Evolutionary conservation across 169 alveolate genomes (phyloP), one percentile per base, ranked within the genome.

Genomic region (Toxoplasma gondii): DNA sequence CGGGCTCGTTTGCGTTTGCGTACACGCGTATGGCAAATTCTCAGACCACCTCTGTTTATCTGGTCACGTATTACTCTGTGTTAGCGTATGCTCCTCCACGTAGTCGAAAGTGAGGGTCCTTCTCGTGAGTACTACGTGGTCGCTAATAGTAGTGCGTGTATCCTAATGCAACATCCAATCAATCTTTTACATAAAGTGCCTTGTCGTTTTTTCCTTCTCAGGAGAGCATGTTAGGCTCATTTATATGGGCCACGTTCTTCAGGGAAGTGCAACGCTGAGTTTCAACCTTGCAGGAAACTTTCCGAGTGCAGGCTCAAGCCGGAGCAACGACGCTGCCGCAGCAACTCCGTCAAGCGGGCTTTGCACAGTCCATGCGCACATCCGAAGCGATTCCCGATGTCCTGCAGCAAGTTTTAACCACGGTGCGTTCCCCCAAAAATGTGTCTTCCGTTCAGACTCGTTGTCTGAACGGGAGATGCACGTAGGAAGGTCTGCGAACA

Each of bases 171-270:
- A 49, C 12, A 12, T 49, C 22, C 58, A 49, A 12, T 49, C 22
- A 4, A 49, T 7, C 58, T 49, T 4, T 4, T 49, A 7, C 12
- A 49, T 12, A 49, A 12, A 4, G 12, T 49, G 58, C 58, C 58
- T 49, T 49, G 58, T 12, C n/a, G n/a, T 64, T 31, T 27, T 31
- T 19, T 22, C 5, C 38, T 17, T 39, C 69, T 43, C 90, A 82
- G 90, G 90, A 7, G 90, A 82, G 29, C 90, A 49, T 10, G 64
- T 43, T 12, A 64, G 90, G 38, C 67, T 82, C 38, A 82, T 82
- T 82, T 82, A 31, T 44, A 38, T 82, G 64, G 90, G 90, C 12
- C 90, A 43, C n/a, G 64, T 82, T 12, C 67, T 82, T 22, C 41
- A 44, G 9, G 90, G 90, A 38, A 44, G 24, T 43, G 53, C 69